Base-by-base conservation (phyloP, 2,329 filamentous ascomycete genomes). In the Fusarium anguioides region DNA sequence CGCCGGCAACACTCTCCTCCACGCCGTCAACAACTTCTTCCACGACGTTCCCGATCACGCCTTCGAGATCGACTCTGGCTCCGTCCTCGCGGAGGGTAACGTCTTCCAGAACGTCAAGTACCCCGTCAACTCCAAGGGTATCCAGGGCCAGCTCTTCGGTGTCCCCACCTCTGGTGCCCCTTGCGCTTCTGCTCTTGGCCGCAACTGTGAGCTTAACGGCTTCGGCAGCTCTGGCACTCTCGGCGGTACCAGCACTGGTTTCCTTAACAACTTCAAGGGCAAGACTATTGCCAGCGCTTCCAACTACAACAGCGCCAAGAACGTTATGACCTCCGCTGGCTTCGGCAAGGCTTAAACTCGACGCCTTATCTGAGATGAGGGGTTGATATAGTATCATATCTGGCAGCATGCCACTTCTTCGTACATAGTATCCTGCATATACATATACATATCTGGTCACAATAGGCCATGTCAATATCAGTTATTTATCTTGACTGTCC, bases 21-120 rank as follows among this genome's bases (percentile, higher is more conserved):
- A 89, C 76, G 84, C 83, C 39, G 84, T 87, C 74, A 88, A 88
- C 83, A 89, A 88, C 81, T 87, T 85, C 82, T 88, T 81, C 79
- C 81, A 85, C 73, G 80, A 82, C 71, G 84, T 82, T 75, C 74
- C 76, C 20, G 83, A 83, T 46, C 87, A 89, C 76, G 83, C 85
- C n/a, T 88, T 89, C 73, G 87, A 87, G 75, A 75, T 82, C 45
- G 79, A 79, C 50, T 45, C 73, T 8, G 81, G 81, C 39, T 77
- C 69, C 48, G 81, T 86, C 40, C 78, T 88, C 21, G 83, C 82
- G 4, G 86, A 88, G 76, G 86, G 86, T 35, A 87, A 86, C 69
- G 76, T 85, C 45, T 88, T 87, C 80, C 81, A 86, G 75, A 83
- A 86, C 68, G 81, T 88, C 52, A 73, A 75, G 15, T 76, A 77